Conservation (phyloP, 495 filamentous ascomycete genomes). For the Barbatosphaeria neglecta region DNA sequence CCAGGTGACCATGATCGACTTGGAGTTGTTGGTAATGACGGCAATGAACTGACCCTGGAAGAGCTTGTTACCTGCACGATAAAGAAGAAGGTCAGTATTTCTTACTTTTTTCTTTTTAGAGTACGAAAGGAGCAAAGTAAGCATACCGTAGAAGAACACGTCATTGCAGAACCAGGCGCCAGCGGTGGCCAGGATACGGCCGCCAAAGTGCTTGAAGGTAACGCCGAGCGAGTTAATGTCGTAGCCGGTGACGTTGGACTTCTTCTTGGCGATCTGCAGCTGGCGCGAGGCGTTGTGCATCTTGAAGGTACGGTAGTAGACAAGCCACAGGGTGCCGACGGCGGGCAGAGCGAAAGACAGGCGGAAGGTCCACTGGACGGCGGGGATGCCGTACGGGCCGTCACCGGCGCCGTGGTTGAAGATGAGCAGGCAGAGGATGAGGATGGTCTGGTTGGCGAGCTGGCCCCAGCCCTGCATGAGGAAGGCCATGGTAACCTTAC, state of each 20-base stretch:
- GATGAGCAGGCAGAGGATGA: slow-evolving; percentile 70
- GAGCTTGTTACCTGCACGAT: slow-evolving; percentile 94
- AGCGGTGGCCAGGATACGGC: slow-evolving; percentile 72
- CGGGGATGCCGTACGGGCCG: slow-evolving; percentile 57
- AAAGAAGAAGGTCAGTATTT: too few species aligned
- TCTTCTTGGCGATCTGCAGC: slow-evolving; percentile 66
- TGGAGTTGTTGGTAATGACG: slow-evolving; percentile 47
- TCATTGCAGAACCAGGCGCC: slow-evolving; percentile 85
- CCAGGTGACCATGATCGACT: slow-evolving; percentile 69
- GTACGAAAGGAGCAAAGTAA: too few species aligned
- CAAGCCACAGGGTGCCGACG: slow-evolving; percentile 79
- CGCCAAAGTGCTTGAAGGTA: slow-evolving; percentile 68
- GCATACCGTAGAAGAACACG: slow-evolving; percentile 96
- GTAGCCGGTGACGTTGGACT: slow-evolving; percentile 75
- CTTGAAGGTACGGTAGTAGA: slow-evolving; percentile 83
- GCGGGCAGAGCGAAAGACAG: slow-evolving; percentile 77
- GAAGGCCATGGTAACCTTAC: slow-evolving; percentile 86
- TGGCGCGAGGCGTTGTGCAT: slow-evolving; percentile 67
- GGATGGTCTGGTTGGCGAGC: slow-evolving; percentile 74
- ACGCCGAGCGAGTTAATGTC: slow-evolving; percentile 66
- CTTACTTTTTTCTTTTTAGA: too few species aligned
- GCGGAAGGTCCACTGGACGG: slow-evolving; percentile 76
- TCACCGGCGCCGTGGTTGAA: slow-evolving; percentile 65
- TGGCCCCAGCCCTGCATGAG: slow-evolving; percentile 97
- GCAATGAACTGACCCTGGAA: slow-evolving; percentile 80